These are phyloP conservation scores for Phytophthora tubulina DNA, from an alignment of 352 stramenopile species.

Conservation along the genomic window DNA sequence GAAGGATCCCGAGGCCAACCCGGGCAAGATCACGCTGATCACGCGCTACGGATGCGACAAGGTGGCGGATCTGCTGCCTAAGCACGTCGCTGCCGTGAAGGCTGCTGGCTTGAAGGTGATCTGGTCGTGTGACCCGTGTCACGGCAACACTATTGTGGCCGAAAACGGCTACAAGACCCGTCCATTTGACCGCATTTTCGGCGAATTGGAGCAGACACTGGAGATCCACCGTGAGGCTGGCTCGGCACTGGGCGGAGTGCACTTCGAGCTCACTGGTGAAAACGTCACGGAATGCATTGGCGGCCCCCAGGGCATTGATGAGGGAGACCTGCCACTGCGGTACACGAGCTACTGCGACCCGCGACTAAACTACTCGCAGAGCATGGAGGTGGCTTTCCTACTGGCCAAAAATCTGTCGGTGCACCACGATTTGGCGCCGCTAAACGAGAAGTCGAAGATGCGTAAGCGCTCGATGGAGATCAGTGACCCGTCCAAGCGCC, in stretches of 20 bases:
- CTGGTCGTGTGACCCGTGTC: constrained; percentile 96
- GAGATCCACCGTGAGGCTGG: constrained; percentile 97
- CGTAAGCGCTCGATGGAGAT: constrained; percentile 72
- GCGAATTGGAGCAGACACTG: constrained; percentile 97
- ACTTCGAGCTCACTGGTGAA: constrained; percentile 98
- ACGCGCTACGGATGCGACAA: constrained; percentile 98
- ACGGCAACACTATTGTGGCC: constrained; percentile 99
- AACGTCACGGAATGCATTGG: constrained; percentile 99
- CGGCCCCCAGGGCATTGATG: constrained; percentile 94
- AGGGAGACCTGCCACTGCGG: constrained; percentile 92
- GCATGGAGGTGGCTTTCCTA: constrained; percentile 98
- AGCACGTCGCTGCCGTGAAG: constrained; percentile 97
- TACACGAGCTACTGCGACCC: constrained; percentile 99
- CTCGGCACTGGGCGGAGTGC: constrained; percentile 93
- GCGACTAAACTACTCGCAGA: constrained; percentile 98
- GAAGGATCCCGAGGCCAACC: constrained; percentile 91
- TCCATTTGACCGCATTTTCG: constrained; percentile 96
- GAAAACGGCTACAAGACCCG: constrained; percentile 97
- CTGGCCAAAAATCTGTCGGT: constrained; percentile 93
- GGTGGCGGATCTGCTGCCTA: constrained; percentile 92
- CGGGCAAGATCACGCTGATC: constrained; percentile 98
- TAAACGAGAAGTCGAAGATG: constrained; percentile 67
- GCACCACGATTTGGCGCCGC: constrained; percentile 68
- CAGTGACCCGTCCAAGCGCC: constrained; percentile 52
- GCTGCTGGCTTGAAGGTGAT: constrained; percentile 95